Evolutionary conservation across 768 basidiomycete species (phyloP).

Genomic region (Leccinum uliginosum): DNA sequence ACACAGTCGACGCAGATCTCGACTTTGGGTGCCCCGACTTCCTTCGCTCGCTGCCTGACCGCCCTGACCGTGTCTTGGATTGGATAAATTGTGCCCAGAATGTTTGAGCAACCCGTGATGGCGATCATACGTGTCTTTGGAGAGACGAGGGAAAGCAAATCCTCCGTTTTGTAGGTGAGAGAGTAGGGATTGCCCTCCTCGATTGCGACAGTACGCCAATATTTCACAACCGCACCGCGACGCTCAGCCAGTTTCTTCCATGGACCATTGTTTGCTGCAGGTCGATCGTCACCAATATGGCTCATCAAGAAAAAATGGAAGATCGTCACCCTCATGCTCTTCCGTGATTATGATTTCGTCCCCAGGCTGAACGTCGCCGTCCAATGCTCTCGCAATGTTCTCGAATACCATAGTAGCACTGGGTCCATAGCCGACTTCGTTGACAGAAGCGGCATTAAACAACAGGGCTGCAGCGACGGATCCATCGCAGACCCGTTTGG

Average conservation of each 20-base stretch:
- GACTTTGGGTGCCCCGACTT: constrained; percentile 52
- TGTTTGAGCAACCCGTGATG: constrained; percentile 71
- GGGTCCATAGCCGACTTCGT: constrained; percentile 64
- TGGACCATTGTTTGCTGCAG: constrained; percentile 63
- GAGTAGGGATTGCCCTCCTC: constrained; percentile 63
- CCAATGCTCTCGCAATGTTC: constrained; percentile 63
- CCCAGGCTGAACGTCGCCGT: constrained; percentile 46
- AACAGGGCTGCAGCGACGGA: constrained; percentile 50
- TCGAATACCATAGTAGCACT: constrained; percentile 68
- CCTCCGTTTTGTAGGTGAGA: constrained; percentile 46
- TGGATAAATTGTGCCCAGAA: constrained; percentile 63
- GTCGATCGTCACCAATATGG: neutral
- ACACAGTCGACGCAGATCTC: constrained; percentile 76
- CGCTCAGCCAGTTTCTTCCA: constrained; percentile 74
- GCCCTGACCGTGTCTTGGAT: constrained; percentile 54
- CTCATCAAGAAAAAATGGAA: neutral
- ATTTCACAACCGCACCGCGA: constrained; percentile 48
- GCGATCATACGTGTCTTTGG: constrained; percentile 67
- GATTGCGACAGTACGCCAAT: constrained; percentile 52
- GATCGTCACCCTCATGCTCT: constrained; percentile 67
- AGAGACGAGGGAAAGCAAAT: constrained; percentile 59
- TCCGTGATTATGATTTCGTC: constrained; percentile 78
- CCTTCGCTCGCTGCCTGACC: constrained; percentile 45
- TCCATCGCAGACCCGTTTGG: constrained; percentile 47
- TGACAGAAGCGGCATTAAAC: constrained; percentile 57